Base-by-base conservation (phyloP, 345 rosid species). In the Arabidopsis suecica region DNA sequence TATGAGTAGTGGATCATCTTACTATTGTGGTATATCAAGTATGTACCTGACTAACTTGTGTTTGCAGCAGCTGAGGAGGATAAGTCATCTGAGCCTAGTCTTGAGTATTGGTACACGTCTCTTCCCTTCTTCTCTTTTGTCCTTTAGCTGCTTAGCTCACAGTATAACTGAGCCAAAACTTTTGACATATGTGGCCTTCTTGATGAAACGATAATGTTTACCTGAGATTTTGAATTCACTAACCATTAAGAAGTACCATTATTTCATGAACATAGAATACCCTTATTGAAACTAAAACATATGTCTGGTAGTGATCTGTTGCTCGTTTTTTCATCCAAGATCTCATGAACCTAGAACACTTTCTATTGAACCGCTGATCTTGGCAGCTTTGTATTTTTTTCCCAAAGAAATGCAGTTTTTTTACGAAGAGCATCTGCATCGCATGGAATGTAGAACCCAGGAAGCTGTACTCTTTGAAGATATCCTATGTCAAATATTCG, bases 361-460 rank as follows among this genome's bases (percentile, higher is more conserved):
- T 44, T 64, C 25, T 63, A 0, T 73, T 33, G 77, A 42, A 65
- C 25, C 4, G 9, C 37, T 64, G 18, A 54, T 33, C 48, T 45
- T 60, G 49, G 44, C 49, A 30, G 48, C 49, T 37, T 8, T 44
- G n/a, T 57, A 20, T 33, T 71, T 33, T 6, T 28, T 4, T 1
- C 56, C n/a, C n/a, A 89, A 88, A 74, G 98, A 93, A 84, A 74
- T 93, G 88, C 92, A 87, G 61, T 93, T 83, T 79, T 93, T 91
- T 80, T 93, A 87, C 12, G 96, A 89, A 80, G 97, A 91, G 84
- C 98, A 93, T 79, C 80, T 86, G 84, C 91, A 86, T 79, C 90
- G 98, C 11, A 86, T 93, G 91, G 88, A 83, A 73, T 88, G 93
- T 86, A 84, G 89, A 84, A 89, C 88, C 68, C 88, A 86, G 63